phyloP scores from a whole-genome alignment of 2,329 filamentous ascomycete species.

The Penicillium hordei region DNA sequence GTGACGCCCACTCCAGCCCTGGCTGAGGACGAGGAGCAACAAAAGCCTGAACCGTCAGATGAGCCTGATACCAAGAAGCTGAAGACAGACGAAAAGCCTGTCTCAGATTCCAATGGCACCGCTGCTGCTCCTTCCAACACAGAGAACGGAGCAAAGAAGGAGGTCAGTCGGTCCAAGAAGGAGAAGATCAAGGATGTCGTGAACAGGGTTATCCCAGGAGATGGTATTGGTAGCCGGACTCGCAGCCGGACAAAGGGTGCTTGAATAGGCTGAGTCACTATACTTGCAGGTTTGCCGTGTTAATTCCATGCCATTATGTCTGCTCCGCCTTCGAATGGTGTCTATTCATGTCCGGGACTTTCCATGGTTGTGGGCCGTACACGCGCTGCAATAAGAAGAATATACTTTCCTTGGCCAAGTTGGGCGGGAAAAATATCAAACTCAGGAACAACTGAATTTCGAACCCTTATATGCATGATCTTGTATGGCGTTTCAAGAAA shows the following conservation, averaged over 20 bases:
- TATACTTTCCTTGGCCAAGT: background rate
- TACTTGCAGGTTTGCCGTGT: background rate
- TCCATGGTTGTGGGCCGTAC: background rate
- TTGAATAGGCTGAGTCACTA: background rate
- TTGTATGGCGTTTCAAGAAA: background rate
- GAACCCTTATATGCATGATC: background rate
- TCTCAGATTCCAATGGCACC: constrained; percentile 17
- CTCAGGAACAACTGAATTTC: background rate
- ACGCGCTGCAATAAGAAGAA: background rate
- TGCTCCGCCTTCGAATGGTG: background rate
- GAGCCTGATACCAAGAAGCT: constrained; percentile 38
- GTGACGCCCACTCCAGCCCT: background rate
- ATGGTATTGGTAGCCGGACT: constrained; percentile 41
- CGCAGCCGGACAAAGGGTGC: constrained; percentile 40
- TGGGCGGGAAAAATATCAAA: background rate
- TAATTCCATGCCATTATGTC: background rate
- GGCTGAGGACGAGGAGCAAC: constrained; percentile 12
- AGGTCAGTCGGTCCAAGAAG: constrained; percentile 34
- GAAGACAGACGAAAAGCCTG: constrained; percentile 25
- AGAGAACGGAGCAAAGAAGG: constrained; percentile 32
- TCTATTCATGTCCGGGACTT: background rate
- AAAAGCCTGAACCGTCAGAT: constrained; percentile 13
- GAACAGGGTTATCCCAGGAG: constrained; percentile 30
- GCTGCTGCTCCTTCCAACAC: constrained; percentile 3
- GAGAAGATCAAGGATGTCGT: constrained; percentile 28